phyloP scores from a whole-genome alignment of 1,284 basidiomycete genomes.

The Inonotus hispidus region DNA sequence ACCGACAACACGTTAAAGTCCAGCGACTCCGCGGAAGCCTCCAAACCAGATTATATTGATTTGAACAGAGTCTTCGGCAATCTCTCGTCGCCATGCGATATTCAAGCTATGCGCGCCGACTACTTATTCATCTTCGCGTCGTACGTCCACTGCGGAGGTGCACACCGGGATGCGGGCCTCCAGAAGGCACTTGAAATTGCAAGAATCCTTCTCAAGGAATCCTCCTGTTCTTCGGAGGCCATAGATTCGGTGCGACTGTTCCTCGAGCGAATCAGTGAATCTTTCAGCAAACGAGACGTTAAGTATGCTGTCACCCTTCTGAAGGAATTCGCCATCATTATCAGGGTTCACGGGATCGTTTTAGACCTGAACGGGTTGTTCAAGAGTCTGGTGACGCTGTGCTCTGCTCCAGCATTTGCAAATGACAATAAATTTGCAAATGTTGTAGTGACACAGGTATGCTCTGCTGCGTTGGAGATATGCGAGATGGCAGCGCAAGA shows the following conservation, averaged over 20 bases:
- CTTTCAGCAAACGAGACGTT: slow-evolving; percentile 39
- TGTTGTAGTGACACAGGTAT: slow-evolving; percentile 55
- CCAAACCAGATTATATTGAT: slow-evolving; percentile 35
- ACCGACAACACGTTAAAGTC: slow-evolving; percentile 29
- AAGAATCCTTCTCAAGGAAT: slow-evolving; percentile 54
- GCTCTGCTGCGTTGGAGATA: slow-evolving; percentile 50
- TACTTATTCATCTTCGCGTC: slow-evolving; percentile 56
- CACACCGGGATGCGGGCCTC: slow-evolving; percentile 40
- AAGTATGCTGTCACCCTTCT: slow-evolving; percentile 54
- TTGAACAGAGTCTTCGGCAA: slow-evolving; percentile 25
- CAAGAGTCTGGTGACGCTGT: slow-evolving; percentile 46
- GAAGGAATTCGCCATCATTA: slow-evolving; percentile 51
- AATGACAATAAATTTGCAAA: slow-evolving; percentile 47
- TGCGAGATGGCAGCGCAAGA: slow-evolving; percentile 52
- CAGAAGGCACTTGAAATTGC: slow-evolving; percentile 55
- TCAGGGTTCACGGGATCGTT: slow-evolving; percentile 43
- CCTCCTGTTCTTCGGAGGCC: slow-evolving; percentile 28
- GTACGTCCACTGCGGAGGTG: slow-evolving; percentile 54
- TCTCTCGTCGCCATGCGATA: slow-evolving; percentile 43
- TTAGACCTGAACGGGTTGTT: slow-evolving; percentile 64
- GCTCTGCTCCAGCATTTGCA: slow-evolving; percentile 41
- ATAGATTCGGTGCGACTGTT: slow-evolving; percentile 42
- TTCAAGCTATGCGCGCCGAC: slow-evolving; percentile 54
- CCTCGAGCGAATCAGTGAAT: slow-evolving; percentile 43
- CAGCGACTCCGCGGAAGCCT: slow-evolving; percentile 26